Evolutionary conservation across 768 basidiomycete species (phyloP).

Genomic region (Brasilioporus rufonigricans): DNA sequence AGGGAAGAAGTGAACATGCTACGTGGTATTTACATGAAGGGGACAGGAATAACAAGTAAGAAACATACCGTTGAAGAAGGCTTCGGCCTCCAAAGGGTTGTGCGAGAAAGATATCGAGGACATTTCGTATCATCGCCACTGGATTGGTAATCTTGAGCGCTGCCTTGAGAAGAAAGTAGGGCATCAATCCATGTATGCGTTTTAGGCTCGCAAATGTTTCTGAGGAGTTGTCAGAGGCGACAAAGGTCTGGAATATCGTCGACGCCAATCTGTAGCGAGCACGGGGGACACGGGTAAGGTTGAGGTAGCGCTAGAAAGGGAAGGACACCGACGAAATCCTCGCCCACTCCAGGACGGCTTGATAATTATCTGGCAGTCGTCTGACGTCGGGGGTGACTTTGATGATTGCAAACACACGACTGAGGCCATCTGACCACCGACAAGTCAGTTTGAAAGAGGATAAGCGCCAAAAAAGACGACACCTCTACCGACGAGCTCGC

Average conservation of each 20-base stretch:
- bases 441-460: conserved; percentile 3
- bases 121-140: conserved; percentile 88
- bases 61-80: conserved; percentile 76
- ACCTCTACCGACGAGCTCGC: conserved; percentile 90
- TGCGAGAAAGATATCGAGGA: conserved; percentile 94
- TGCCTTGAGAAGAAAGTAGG: conserved; percentile 94
- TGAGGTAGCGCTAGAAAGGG: neutral
- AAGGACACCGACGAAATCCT: conserved; percentile 78
- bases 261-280: conserved; percentile 72
- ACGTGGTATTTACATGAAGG: conserved; percentile 8
- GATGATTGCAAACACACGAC: conserved; percentile 84
- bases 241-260: conserved; percentile 92
- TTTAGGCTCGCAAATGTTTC: conserved; percentile 87
- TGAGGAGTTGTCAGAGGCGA: conserved; percentile 90
- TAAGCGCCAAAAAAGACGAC: neutral
- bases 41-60: neutral
- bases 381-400: conserved; percentile 74
- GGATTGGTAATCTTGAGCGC: conserved; percentile 93
- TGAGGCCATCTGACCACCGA: conserved; percentile 70
- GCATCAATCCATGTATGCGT: conserved; percentile 94
- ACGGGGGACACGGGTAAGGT: conserved; percentile 8
- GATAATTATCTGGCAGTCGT: conserved; percentile 79
- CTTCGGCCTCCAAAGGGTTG: conserved; percentile 95
- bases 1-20: conserved; percentile 97
- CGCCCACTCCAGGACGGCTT: conserved; percentile 94